Conservation (phyloP, 371 early-diverging fungal species). For the Mucor velutinosus region DNA sequence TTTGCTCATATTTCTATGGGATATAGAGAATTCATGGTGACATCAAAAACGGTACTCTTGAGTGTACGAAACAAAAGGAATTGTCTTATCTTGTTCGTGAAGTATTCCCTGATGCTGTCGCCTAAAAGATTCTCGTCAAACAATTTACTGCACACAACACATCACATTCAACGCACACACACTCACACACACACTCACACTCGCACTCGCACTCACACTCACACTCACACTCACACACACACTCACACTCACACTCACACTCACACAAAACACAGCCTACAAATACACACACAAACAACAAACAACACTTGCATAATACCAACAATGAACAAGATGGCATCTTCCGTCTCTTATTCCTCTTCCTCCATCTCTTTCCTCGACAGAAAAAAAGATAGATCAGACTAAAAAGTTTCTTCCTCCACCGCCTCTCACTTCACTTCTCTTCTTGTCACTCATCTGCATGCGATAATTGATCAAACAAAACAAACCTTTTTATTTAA, state of each 20-base stretch:
- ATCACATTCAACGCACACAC: not conserved
- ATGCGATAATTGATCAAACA: not conserved
- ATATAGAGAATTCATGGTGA: slow-evolving; percentile 32
- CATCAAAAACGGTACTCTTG: slow-evolving; percentile 30
- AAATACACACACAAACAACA: not conserved
- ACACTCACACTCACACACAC: not conserved
- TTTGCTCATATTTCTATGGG: not conserved
- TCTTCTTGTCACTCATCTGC: not conserved
- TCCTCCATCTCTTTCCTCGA: not conserved
- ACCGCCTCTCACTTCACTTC: not conserved
- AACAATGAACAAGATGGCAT: not conserved
- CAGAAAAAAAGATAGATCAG: not conserved
- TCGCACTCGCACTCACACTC: not conserved
- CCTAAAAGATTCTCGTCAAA: not conserved
- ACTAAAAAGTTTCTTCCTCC: not conserved
- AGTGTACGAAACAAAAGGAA: slow-evolving; percentile 44
- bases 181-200: slow-evolving; percentile 1
- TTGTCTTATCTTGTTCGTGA: slow-evolving; percentile 44
- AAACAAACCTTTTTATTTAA: not conserved
- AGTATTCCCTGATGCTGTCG: slow-evolving; percentile 40
- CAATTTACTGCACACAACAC: not conserved
- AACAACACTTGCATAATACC: slow-evolving; percentile 4
- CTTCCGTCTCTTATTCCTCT: not conserved
- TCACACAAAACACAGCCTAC: not conserved
- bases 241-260: not conserved